Conservation (phyloP, 805 yeast species). For the Candida incommunis region DNA sequence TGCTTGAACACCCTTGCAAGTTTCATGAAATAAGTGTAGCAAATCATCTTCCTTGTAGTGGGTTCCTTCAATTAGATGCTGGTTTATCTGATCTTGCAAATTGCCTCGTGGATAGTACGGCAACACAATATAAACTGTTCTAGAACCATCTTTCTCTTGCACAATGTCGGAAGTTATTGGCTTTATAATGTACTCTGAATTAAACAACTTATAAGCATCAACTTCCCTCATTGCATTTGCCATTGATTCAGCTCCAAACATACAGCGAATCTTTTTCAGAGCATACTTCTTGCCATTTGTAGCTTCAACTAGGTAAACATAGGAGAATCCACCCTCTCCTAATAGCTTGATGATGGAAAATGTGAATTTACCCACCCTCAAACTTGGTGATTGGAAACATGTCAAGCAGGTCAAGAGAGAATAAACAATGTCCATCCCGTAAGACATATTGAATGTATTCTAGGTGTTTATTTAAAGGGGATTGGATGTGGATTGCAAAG, state of each 20-base stretch:
- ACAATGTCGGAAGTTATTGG: constrained; percentile 58
- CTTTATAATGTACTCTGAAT: constrained; percentile 48
- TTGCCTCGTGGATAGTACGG: constrained; percentile 68
- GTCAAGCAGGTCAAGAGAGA: constrained; percentile 16
- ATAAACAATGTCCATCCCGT: not conserved
- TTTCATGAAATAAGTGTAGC: constrained; percentile 45
- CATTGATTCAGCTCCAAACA: constrained; percentile 69
- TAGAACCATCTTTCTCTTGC: constrained; percentile 67
- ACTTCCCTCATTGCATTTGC: constrained; percentile 66
- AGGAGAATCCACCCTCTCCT: constrained; percentile 86
- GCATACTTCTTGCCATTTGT: constrained; percentile 44
- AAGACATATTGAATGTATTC: too few relatives aligned
- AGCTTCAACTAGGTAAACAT: constrained; percentile 61
- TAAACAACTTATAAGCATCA: constrained; percentile 57
- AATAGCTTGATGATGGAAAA: constrained; percentile 30
- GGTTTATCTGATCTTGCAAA: constrained; percentile 66
- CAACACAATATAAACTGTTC: constrained; percentile 60
- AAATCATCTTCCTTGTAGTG: constrained; percentile 51
- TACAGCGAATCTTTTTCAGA: constrained; percentile 74
- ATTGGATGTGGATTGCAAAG: too few relatives aligned
- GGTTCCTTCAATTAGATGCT: constrained; percentile 40
- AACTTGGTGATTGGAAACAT: constrained; percentile 35
- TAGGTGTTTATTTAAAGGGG: too few relatives aligned
- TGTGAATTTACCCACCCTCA: constrained; percentile 18
- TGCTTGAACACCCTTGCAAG: constrained; percentile 59